phyloP scores from a whole-genome alignment of 805 yeast species.

The Ogataea polymorpha region DNA sequence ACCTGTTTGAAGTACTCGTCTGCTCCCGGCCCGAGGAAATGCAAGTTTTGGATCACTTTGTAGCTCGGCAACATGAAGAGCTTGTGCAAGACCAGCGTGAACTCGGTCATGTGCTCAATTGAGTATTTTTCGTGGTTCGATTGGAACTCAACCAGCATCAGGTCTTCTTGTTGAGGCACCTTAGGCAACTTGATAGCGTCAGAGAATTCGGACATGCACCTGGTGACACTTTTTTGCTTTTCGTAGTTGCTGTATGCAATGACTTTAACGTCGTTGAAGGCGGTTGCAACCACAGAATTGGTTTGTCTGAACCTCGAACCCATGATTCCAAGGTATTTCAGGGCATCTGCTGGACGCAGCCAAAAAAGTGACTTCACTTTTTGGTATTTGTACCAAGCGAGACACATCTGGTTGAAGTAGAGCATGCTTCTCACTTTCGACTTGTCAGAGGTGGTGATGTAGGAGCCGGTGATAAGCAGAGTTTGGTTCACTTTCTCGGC shows the following conservation, averaged over 20 bases:
- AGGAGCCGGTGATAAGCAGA: constrained; percentile 30
- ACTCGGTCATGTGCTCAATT: constrained; percentile 44
- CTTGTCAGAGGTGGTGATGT: constrained; percentile 48
- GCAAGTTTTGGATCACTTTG: constrained; percentile 43
- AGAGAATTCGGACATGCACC: constrained; percentile 6
- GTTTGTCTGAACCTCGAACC: constrained; percentile 54
- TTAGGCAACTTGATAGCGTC: constrained; percentile 26
- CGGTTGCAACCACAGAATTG: constrained; percentile 60
- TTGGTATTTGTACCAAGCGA: constrained; percentile 36
- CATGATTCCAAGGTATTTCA: constrained; percentile 57
- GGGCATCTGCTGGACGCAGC: constrained; percentile 58
- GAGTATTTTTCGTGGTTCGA: constrained; percentile 29
- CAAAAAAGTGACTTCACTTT: constrained; percentile 72
- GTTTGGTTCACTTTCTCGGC: constrained; percentile 26
- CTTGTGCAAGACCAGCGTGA: constrained; percentile 66
- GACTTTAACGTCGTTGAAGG: constrained; percentile 56
- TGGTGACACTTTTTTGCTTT: constrained; percentile 13
- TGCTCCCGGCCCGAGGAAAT: constrained; percentile 81
- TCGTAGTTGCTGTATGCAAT: constrained; percentile 43
- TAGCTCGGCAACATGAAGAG: constrained; percentile 45
- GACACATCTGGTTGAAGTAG: constrained; percentile 28
- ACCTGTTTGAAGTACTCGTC: constrained; percentile 41
- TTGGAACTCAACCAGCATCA: constrained; percentile 32
- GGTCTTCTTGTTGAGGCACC: constrained; percentile 19
- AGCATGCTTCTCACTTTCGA: constrained; percentile 44